Conservation (phyloP, 306 rosid species). For the Pueraria montana region DNA sequence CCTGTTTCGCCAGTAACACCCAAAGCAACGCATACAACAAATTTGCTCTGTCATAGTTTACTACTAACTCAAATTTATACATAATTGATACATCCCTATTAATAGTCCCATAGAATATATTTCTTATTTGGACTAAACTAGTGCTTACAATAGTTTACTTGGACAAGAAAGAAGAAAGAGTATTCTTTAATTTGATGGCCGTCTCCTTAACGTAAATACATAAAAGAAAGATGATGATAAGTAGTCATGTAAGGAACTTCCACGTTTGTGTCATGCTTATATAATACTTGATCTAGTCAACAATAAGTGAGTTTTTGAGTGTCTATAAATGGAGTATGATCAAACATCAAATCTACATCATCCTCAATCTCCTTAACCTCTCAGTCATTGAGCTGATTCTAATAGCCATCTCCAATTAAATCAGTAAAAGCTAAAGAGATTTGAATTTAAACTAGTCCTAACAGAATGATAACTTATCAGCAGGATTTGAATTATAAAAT, state of each 20-base stretch:
- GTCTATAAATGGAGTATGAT: not conserved
- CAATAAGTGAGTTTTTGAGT: not conserved
- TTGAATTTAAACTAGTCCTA: no score
- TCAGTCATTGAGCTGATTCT: not conserved
- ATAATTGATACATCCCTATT: not conserved
- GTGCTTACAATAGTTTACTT: not conserved
- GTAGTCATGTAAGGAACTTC: not conserved
- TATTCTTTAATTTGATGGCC: not conserved
- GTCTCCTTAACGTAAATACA: no score
- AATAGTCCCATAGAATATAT: not conserved
- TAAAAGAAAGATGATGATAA: not conserved
- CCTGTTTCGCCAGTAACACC: not conserved
- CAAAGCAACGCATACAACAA: not conserved
- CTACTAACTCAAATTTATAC: not conserved
- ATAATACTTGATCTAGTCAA: not conserved
- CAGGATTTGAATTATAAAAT: no score
- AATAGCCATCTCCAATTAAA: not conserved
- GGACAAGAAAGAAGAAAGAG: not conserved
- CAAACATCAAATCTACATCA: not conserved
- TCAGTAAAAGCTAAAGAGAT: no score
- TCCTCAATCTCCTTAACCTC: not conserved
- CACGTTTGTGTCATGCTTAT: not conserved
- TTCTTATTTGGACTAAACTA: not conserved
- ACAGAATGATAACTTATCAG: no score
- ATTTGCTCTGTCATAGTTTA: not conserved